phyloP scores from a whole-genome alignment of 208 protist genomes.

The Entamoeba invadens region DNA sequence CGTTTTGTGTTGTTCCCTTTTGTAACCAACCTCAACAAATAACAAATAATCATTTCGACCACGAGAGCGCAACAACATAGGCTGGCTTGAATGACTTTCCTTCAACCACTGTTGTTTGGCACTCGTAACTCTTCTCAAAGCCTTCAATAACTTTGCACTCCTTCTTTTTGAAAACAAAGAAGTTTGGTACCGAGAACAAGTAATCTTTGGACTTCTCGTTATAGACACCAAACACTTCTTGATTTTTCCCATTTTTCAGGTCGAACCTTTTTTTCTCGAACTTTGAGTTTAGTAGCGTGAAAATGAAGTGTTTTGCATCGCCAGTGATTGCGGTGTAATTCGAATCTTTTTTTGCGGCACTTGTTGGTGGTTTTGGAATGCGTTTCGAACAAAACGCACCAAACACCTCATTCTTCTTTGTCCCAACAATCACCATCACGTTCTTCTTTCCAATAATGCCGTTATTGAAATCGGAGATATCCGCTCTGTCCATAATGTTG shows the following conservation, averaged over 20 bases:
- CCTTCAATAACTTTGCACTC: neutral
- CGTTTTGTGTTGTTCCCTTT: too few species aligned
- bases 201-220: neutral
- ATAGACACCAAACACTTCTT: neutral
- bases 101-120: neutral
- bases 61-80: neutral
- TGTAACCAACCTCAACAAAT: too few species aligned
- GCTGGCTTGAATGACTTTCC: neutral
- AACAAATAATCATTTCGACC: neutral
- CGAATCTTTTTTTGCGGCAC: neutral
- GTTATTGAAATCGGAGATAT: neutral
- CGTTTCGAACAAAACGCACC: neutral
- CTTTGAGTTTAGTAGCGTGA: neutral
- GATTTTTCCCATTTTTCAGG: neutral
- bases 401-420: neutral
- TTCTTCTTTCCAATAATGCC: neutral
- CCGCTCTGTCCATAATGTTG: neutral
- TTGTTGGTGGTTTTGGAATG: neutral
- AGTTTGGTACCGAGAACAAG: neutral
- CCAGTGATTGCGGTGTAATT: neutral
- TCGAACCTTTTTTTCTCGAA: neutral
- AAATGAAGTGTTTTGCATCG: neutral
- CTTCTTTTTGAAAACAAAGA: neutral
- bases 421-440: neutral
- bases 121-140: neutral